Percentiles rank a stretch among this genome's conserved stretches.
Conservation (phyloP, 306 rosid species). For the Boehmeria nivea region DNA sequence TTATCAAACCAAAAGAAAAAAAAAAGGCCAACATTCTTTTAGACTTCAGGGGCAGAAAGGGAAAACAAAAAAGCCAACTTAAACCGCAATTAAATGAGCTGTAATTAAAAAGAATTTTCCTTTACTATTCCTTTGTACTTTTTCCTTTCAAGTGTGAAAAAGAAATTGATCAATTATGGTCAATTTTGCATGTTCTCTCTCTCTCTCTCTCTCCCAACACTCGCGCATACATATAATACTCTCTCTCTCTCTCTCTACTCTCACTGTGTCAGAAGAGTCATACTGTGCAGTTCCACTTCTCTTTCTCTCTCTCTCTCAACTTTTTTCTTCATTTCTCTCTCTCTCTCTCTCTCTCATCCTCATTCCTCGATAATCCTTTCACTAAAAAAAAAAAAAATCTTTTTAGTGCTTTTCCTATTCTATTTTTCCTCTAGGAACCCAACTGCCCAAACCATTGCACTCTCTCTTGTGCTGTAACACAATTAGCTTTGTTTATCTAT, state of each 20-base stretch:
- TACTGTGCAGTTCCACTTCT: too few species aligned
- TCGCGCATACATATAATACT: too few species aligned
- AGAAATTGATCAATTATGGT: background rate
- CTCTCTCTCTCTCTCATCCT: background rate
- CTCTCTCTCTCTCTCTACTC: conserved; percentile 18
- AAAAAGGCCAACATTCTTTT: background rate
- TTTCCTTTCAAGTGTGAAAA: background rate
- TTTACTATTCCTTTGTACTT: background rate
- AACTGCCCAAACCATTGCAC: background rate
- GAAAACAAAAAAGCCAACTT: conserved; percentile 1
- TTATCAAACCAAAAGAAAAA: background rate
- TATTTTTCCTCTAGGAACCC: too few species aligned
- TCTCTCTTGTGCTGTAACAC: too few species aligned
- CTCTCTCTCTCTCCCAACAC: conserved; percentile 8
- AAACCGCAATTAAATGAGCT: background rate
- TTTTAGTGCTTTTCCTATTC: too few species aligned
- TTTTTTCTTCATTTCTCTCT: background rate
- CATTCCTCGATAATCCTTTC: too few species aligned
- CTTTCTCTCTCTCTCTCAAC: conserved; percentile 9
- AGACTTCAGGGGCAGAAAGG: too few species aligned
- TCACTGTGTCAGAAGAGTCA: conserved; percentile 2
- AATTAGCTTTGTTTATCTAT: background rate
- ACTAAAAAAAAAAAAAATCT: too few species aligned
- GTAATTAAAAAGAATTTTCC: background rate
- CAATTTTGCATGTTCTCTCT: conserved; percentile 9